Evolutionary conservation across 2,329 filamentous ascomycete genomes (phyloP).

Genomic region (Ascochyta clinopodiicola): DNA sequence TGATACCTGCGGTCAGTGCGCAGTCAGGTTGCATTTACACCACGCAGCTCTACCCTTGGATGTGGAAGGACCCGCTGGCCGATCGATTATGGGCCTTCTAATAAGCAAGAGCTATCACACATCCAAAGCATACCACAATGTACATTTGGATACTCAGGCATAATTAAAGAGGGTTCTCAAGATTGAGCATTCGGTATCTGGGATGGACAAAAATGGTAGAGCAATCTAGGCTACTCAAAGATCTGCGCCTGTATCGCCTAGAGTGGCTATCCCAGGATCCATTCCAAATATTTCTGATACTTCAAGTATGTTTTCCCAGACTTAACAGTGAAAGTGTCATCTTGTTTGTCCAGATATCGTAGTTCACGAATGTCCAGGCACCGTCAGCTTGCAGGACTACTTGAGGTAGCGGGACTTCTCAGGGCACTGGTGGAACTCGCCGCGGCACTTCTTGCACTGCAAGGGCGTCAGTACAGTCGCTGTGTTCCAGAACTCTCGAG

Average conservation of each 20-base stretch:
- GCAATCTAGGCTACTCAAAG: background rate
- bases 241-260: background rate
- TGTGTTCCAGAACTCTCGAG: background rate
- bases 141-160: background rate
- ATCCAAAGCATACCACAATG: background rate
- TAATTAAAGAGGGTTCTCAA: background rate
- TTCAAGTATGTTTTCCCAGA: background rate
- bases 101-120: background rate
- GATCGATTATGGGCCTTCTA: background rate
- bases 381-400: background rate
- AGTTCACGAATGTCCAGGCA: background rate
- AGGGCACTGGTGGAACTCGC: conserved; percentile 14
- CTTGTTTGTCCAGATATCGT: too few relatives aligned
- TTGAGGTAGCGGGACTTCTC: conserved; percentile 4
- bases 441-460: conserved; percentile 13
- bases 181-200: background rate
- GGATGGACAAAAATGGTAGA: background rate
- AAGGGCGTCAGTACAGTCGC: background rate
- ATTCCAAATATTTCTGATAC: background rate
- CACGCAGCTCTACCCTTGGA: background rate
- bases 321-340: too few relatives aligned
- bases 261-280: background rate
- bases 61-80: background rate
- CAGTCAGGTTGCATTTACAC: background rate
- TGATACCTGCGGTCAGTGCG: background rate